Percentiles rank a stretch among this genome's conserved stretches.
These are phyloP conservation scores for Leptodermis oblonga DNA, from an alignment of 257 asterid genomes.

Conservation along the genomic window DNA sequence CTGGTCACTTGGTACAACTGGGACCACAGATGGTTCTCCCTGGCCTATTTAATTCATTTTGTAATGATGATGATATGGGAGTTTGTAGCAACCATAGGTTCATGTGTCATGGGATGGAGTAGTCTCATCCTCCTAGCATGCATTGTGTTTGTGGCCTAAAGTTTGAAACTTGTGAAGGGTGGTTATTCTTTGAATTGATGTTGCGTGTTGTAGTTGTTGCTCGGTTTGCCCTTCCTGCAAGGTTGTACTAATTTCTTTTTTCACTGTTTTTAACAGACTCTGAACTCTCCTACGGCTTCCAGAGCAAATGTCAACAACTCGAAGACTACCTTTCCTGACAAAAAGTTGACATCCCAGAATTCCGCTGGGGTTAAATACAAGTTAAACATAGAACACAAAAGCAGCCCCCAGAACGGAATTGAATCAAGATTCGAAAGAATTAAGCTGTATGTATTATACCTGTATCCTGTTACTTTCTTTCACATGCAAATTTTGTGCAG, in stretches of 20 bases:
- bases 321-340: conserved; percentile 10
- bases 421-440: conserved; percentile 49
- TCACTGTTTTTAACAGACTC: conserved; percentile 13
- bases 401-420: conserved; percentile 28
- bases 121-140: background rate
- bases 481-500: background rate
- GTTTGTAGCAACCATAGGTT: background rate
- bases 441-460: conserved; percentile 53
- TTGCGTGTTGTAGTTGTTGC: background rate
- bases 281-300: conserved; percentile 1
- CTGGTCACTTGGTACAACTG: background rate
- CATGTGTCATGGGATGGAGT: background rate
- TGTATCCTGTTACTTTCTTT: background rate
- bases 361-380: conserved; percentile 24
- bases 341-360: conserved; percentile 26
- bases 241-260: conserved; percentile 10
- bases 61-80: background rate
- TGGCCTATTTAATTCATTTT: background rate
- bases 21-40: background rate
- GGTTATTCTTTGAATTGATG: background rate
- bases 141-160: background rate
- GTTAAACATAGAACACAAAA: conserved; percentile 21
- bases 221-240: background rate
- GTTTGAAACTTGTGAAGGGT: background rate
- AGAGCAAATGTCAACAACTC: background rate